A percentile compares a stretch with the other conserved stretches of the same genome.
These are phyloP conservation scores for Cichorium intybus DNA, from an alignment of 140 eudicot genomes.

Conservation along the genomic window DNA sequence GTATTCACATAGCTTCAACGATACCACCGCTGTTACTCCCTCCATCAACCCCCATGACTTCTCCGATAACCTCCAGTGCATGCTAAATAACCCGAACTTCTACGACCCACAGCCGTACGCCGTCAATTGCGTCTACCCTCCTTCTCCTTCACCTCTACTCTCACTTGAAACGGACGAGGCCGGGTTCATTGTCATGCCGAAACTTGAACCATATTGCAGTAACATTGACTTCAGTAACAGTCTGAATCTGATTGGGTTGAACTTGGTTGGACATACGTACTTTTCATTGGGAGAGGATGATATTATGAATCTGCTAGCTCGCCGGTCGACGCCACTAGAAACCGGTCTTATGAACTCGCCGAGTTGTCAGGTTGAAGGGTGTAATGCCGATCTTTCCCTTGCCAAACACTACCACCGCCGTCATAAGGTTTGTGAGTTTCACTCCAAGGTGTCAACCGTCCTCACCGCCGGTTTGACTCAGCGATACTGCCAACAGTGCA, in stretches of 20 bases:
- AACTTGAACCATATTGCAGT: conserved; percentile 57
- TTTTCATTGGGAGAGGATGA: conserved; percentile 80
- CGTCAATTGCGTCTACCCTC: conserved; percentile 32
- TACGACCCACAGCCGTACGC: conserved; percentile 69
- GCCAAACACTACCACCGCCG: conserved; percentile 98
- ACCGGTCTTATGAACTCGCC: conserved; percentile 62
- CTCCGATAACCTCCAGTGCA: conserved; percentile 24
- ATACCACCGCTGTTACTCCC: conserved; percentile 18
- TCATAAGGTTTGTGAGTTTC: conserved; percentile 98
- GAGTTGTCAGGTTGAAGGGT: conserved; percentile 91
- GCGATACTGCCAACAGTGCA: conserved; percentile 98
- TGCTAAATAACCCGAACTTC: conserved; percentile 27
- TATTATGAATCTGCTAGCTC: conserved; percentile 80
- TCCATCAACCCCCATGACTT: conserved; percentile 31
- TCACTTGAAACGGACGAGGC: conserved; percentile 49
- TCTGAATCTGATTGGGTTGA: conserved; percentile 65
- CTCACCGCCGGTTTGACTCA: conserved; percentile 90
- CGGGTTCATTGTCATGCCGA: conserved; percentile 68
- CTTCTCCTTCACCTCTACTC: conserved; percentile 28
- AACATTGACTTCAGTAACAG: conserved; percentile 40
- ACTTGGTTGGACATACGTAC: conserved; percentile 86
- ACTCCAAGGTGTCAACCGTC: conserved; percentile 96
- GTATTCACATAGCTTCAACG: conserved; percentile 44
- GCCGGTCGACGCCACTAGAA: conserved; percentile 68
- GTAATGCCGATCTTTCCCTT: conserved; percentile 88